Percentiles rank a stretch among this genome's conserved stretches.
These are phyloP conservation scores for Trichoderma atroviride DNA, from an alignment of 2,329 filamentous ascomycete species.

Conservation along the genomic window DNA sequence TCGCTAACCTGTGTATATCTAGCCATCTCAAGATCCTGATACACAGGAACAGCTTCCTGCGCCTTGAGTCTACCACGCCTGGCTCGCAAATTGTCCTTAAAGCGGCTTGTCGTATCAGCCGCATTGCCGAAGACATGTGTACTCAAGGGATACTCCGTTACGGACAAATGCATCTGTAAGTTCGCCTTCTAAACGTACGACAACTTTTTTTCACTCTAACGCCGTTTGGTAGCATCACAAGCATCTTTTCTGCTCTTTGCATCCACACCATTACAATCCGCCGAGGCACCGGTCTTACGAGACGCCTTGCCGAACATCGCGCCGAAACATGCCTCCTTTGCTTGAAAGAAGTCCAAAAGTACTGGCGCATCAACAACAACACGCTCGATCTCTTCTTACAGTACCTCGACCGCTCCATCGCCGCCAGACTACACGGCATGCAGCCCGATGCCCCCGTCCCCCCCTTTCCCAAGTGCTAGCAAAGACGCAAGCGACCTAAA, in stretches of 20 bases:
- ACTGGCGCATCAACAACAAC: slow-evolving; percentile 46
- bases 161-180: slow-evolving; percentile 45
- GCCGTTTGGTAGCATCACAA: slow-evolving; percentile 38
- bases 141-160: slow-evolving; percentile 40
- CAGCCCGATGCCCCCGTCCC: not conserved
- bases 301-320: slow-evolving; percentile 42
- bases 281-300: slow-evolving; percentile 38
- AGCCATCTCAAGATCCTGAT: slow-evolving; percentile 44
- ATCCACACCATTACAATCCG: slow-evolving; percentile 44
- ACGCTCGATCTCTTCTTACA: slow-evolving; percentile 44
- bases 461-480: not conserved
- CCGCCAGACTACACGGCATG: slow-evolving; percentile 38
- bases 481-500: slow-evolving; percentile 8
- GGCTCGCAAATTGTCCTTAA: slow-evolving; percentile 38
- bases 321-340: slow-evolving; percentile 44
- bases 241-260: slow-evolving; percentile 43
- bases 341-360: slow-evolving; percentile 45
- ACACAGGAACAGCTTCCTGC: slow-evolving; percentile 41
- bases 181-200: not conserved
- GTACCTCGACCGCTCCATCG: slow-evolving; percentile 44
- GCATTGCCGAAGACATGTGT: slow-evolving; percentile 45
- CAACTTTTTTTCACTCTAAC: not conserved
- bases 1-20: not conserved
- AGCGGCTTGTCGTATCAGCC: slow-evolving; percentile 41
- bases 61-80: slow-evolving; percentile 33